Base-by-base conservation (phyloP, 306 rosid species). In the Cicer yamashitae region DNA sequence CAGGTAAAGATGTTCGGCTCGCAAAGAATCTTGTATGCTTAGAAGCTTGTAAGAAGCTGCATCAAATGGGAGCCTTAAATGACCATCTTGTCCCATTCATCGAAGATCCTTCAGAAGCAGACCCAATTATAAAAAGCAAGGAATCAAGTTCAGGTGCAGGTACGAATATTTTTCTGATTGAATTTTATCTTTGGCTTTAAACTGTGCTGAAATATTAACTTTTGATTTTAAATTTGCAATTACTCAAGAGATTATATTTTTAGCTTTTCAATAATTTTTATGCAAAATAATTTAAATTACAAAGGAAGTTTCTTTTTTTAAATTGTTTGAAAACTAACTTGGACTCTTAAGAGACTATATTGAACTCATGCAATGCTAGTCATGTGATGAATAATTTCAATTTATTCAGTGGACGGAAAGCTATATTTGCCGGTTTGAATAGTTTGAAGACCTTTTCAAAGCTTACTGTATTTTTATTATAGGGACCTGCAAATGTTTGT, bases 21-120 rank as follows among this genome's bases (percentile, higher is more conserved):
- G 88, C 98, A 38, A 94, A 80, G 86, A 88, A 81, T 84, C 94
- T 88, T 65, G 98, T 78, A 44, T 91, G 97, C 85, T 85, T 94
- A 67, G 98, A 94, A 85, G 97, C 96, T 63, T 94, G 97, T 85
- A 90, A 91, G 83, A 82, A 86, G 88, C 84, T 94, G 70, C 99
- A 92, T 87, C 85, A 90, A 72, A 82, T 84, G 84, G 93, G 97
- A 8, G 91, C 91, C 81, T 83, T 94, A 76, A 81, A 90, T 84
- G 96, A 90, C 61, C 93, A 87, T 90, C 93, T 92, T 76, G 90
- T 82, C 73, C 97, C 96, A 6, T 70, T 61, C 40, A n/a, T 45
- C 34, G 84, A 86, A 76, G 83, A 78, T 74, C 76, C 84, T 83
- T 40, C 84, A 71, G 84, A 79, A 47, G 80, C 45, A 71, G 81